phyloP scores from a whole-genome alignment of 192 early-diverging fungal species.

The Coemansia sp. region DNA sequence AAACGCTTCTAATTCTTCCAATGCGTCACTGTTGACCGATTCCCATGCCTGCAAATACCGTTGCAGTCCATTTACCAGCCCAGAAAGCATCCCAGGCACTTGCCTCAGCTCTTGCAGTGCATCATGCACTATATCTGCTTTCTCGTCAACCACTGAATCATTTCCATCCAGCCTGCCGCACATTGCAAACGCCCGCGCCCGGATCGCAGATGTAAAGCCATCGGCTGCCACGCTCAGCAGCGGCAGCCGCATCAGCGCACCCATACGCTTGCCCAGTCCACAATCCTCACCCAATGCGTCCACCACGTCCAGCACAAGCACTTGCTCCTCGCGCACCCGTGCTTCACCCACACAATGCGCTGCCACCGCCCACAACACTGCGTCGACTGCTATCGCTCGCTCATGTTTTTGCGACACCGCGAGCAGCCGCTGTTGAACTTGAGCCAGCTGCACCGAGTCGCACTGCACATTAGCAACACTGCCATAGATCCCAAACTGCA shows the following conservation, averaged over 20 bases:
- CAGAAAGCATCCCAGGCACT: constrained; percentile 10
- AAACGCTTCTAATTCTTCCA: constrained; percentile 4
- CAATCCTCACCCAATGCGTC: not conserved
- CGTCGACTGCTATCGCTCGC: not conserved
- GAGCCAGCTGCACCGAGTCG: not conserved
- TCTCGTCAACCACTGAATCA: not conserved
- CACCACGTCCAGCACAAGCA: not conserved
- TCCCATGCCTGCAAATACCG: constrained; percentile 12
- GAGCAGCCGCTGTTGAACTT: not conserved
- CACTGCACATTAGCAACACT: not conserved
- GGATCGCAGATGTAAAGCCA: constrained; percentile 7
- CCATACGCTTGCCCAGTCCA: not conserved
- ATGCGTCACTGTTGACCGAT: not conserved
- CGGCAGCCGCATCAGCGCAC: constrained; percentile 7
- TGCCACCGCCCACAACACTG: constrained; percentile 8
- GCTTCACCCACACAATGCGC: constrained; percentile 3
- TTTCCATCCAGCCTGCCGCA: not conserved
- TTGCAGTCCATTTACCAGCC: constrained; percentile 6
- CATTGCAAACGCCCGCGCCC: not conserved
- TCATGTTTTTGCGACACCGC: not conserved
- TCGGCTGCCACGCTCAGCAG: constrained; percentile 10
- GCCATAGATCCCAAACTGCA: not conserved
- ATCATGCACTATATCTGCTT: not conserved
- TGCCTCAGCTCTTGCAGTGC: not conserved
- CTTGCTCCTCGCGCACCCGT: not conserved